Evolutionary conservation across 306 rosid genomes (phyloP).

Genomic region (Abrus pulchellus): DNA sequence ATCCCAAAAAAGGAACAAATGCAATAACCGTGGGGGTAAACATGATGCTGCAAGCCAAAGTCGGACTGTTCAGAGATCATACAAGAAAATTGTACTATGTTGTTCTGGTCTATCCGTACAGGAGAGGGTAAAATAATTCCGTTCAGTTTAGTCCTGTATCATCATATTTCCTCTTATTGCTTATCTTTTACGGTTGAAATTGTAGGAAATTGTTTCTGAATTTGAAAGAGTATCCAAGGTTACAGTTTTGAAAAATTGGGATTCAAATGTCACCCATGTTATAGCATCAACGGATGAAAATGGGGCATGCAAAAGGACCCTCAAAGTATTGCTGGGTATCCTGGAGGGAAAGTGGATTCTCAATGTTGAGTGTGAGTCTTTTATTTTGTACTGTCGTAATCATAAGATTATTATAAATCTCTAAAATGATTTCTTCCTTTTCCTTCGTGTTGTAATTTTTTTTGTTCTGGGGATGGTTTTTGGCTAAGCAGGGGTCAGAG

Average conservation of each 20-base stretch:
- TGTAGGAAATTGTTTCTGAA: conserved; percentile 76
- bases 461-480: conserved; percentile 17
- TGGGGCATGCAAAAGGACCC: conserved; percentile 91
- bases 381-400: not conserved
- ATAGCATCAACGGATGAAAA: conserved; percentile 85
- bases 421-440: not conserved
- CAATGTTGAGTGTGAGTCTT: conserved; percentile 69
- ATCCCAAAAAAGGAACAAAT: conserved; percentile 57
- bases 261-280: conserved; percentile 83
- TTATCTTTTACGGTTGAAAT: conserved; percentile 40
- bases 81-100: conserved; percentile 79
- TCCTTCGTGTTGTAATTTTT: conserved; percentile 2
- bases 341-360: conserved; percentile 96
- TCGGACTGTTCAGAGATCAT: conserved; percentile 54
- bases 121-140: conserved; percentile 73
- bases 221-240: conserved; percentile 73
- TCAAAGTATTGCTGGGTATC: conserved; percentile 88
- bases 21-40: conserved; percentile 47
- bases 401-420: conserved; percentile 17
- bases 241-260: conserved; percentile 79
- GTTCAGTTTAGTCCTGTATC: not conserved
- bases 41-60: conserved; percentile 43
- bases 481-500: conserved; percentile 75
- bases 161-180: not conserved
- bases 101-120: conserved; percentile 83